Evolutionary conservation across 164 flowering plant species (phyloP), one percentile per base, ranked within the genome.

Genomic region (Kingdonia uniflora): DNA sequence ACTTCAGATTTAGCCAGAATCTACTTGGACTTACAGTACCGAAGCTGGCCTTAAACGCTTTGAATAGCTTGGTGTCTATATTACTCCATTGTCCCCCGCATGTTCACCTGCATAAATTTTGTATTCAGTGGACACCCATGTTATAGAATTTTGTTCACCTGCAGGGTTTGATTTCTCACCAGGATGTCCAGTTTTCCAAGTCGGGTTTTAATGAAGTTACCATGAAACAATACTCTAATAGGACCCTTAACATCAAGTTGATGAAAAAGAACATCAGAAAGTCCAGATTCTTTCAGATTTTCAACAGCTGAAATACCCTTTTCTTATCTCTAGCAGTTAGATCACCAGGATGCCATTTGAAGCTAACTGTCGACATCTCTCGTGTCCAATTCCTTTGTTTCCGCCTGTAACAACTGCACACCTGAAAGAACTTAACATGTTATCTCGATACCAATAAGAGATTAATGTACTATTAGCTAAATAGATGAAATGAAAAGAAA

Each of bases 321-420:
- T 61, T 66, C 56, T 66, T 64, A 54, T 69, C 65, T 66, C 73
- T 73, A 3, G 74, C 66, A 11, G 74, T n/a, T 67, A 58, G 11
- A 71, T 21, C 42, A 80, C 81, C 15, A 12, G 26, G 29, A 71
- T 17, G 10, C 64, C 68, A 13, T 68, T 59, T 1, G 57, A 56
- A 46, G 74, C 70, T 46, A 71, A 51, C 41, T 71, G 71, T 49
- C 54, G 55, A n/a, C 63, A 61, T 26, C 53, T 69, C 47, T 66
- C 84, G 1, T 71, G 67, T 12, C 84, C 84, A 41, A 76, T 69
- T 7, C 84, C 87, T 53, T 71, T 78, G 56, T 78, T 78, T 59
- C n/a, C 69, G 33, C 82, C 83, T n/a, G 81, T 78, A 1, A 78
- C 83, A 26, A 78, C 76, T 57, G 63, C 44, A 57, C 74, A 29